Base-by-base conservation (phyloP, 805 yeast species). In the Yarrowia phangngaensis region DNA sequence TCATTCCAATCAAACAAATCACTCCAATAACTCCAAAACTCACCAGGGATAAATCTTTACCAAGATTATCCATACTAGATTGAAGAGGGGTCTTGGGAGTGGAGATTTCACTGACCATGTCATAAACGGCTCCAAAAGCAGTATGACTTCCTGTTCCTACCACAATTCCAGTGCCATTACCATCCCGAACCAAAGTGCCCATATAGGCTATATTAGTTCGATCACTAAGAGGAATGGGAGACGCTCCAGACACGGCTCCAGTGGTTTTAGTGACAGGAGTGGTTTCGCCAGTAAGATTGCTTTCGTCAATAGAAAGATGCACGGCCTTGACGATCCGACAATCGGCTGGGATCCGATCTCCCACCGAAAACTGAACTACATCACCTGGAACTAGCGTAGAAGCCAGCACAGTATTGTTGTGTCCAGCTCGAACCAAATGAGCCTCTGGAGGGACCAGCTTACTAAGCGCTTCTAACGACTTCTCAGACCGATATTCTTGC, bases 21-120 rank as follows among this genome's bases (percentile, higher is more conserved):
- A 84, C 64, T 38, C 95, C 96, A 65, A 92, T 92, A 23, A 90
- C 82, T 19, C 73, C 78, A 68, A 92, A 92, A 66, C 94, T 82
- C 60, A 85, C 79, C 22, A 82, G 63, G 0, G 96, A 86, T 34
- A 92, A 72, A 59, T 92, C 95, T 61, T 86, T 84, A 34, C 98
- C 98, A 52, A 92, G 73, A 62, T 84, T 82, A 63, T 89, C 97
- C 99, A 92, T 92, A 8, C 95, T 82, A 53, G 79, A 75, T 68
- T 92, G 99, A 56, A 92, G 71, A 2, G 99, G 99, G 13, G 99
- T 92, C 67, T 92, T 92, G 46, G 99, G 99, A 66, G 92, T 92
- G 64, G 88, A 96, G 56, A 92, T 92, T 43, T 79, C 82, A 27
- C 82, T 76, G 95, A 92, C 87, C 95, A 92, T 88, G 57, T 84